Evolutionary conservation across 306 rosid genomes (phyloP).

Genomic region (Cicer yamashitae): DNA sequence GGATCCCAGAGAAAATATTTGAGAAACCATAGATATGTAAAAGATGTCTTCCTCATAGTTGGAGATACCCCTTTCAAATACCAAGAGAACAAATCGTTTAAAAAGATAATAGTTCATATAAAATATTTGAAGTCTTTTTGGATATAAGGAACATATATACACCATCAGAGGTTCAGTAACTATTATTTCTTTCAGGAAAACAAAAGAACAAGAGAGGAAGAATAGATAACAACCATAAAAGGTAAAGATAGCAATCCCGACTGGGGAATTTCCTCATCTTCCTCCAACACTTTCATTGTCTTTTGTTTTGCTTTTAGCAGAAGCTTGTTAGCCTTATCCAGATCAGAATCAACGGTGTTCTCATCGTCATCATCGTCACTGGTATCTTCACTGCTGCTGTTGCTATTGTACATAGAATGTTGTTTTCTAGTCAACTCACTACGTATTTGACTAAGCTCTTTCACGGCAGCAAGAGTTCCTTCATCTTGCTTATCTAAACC

Average conservation of each 20-base stretch:
- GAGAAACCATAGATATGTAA: not conserved
- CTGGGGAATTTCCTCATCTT: slow-evolving; percentile 74
- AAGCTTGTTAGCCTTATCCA: slow-evolving; percentile 62
- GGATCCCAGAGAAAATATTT: not conserved
- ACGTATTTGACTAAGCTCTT: slow-evolving; percentile 74
- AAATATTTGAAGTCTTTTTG: slow-evolving; percentile 8
- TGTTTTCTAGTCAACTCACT: slow-evolving; percentile 78
- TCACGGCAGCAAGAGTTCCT: slow-evolving; percentile 86
- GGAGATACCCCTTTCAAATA: not conserved
- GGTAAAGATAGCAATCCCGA: slow-evolving; percentile 86
- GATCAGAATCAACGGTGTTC: slow-evolving; percentile 55
- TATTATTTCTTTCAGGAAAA: slow-evolving; percentile 14
- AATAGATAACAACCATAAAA: slow-evolving; percentile 75
- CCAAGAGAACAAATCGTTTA: slow-evolving; percentile 16
- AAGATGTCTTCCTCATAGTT: slow-evolving; percentile 3
- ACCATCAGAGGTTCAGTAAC: slow-evolving; percentile 16
- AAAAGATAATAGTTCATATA: not conserved
- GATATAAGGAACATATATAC: slow-evolving; percentile 19
- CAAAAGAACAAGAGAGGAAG: slow-evolving; percentile 16
- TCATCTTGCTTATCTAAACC: slow-evolving; percentile 85
- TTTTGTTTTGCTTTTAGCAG: slow-evolving; percentile 75
- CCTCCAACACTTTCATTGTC: slow-evolving; percentile 66
- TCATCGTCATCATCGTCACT: slow-evolving; percentile 69
- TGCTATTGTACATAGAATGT: slow-evolving; percentile 71
- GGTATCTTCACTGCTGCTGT: slow-evolving; percentile 71